These are phyloP conservation scores for Lasiosphaeria ovina DNA, from an alignment of 495 filamentous ascomycete genomes.

Conservation along the genomic window DNA sequence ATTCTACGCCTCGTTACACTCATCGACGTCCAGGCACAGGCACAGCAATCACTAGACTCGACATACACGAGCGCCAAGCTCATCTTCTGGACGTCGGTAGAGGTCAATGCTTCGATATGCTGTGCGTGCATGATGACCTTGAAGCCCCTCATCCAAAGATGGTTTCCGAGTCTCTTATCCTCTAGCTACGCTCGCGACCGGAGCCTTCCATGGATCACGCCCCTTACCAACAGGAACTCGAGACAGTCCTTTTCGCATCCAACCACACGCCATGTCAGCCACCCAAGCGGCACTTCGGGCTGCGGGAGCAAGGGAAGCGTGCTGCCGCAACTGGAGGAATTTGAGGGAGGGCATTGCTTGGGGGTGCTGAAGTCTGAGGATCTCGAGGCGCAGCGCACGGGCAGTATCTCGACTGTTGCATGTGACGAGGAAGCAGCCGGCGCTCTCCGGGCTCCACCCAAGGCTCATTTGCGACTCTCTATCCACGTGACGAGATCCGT, in stretches of 20 bases:
- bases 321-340: conserved; percentile 12
- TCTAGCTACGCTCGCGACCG: conserved; percentile 16
- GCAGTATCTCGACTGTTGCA: conserved; percentile 13
- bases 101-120: conserved; percentile 29
- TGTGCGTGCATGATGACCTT: conserved; percentile 35
- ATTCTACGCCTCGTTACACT: conserved; percentile 25
- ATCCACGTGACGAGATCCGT: conserved; percentile 21
- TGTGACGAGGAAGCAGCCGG: conserved; percentile 4
- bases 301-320: background rate
- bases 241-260: conserved; percentile 8
- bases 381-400: conserved; percentile 17
- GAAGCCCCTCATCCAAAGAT: conserved; percentile 29
- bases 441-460: conserved; percentile 22
- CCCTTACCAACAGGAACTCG: conserved; percentile 10
- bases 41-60: conserved; percentile 13
- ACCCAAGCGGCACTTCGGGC: conserved; percentile 1
- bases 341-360: background rate
- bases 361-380: conserved; percentile 1
- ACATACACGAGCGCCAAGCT: conserved; percentile 28
- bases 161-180: conserved; percentile 22
- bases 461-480: conserved; percentile 24
- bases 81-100: conserved; percentile 29
- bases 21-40: conserved; percentile 14
- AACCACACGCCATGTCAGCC: background rate
- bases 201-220: conserved; percentile 29